These are phyloP conservation scores for Camillea tinctor DNA, from an alignment of 2,329 filamentous ascomycete species.

Conservation along the genomic window DNA sequence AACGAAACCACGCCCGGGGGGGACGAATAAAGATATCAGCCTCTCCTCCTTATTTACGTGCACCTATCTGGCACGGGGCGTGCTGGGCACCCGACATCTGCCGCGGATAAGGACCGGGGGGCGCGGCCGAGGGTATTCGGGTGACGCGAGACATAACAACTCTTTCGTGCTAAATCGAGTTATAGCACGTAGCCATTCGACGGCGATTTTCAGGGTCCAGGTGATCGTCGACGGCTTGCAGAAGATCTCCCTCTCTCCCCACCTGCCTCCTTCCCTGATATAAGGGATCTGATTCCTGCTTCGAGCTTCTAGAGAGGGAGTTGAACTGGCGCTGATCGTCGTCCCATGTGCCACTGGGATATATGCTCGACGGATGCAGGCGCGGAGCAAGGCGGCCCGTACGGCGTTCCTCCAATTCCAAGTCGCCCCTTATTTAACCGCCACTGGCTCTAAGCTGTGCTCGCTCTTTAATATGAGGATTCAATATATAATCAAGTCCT, in stretches of 20 bases:
- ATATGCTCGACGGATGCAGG: not conserved
- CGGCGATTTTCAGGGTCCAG: not conserved
- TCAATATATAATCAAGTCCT: not conserved
- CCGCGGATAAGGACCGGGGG: not conserved
- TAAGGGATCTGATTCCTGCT: not conserved
- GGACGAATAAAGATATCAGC: not conserved
- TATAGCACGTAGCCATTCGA: not conserved
- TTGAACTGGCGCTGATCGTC: not conserved
- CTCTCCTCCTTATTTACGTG: not conserved
- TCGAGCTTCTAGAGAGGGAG: not conserved
- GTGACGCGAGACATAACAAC: not conserved
- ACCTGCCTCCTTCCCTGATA: not conserved
- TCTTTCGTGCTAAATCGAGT: not conserved
- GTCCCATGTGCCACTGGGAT: not conserved
- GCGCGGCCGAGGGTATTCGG: not conserved
- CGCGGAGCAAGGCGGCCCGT: not conserved
- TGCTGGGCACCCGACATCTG: not conserved
- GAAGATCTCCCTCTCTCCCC: not conserved
- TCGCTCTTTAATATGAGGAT: not conserved
- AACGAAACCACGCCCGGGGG: not conserved
- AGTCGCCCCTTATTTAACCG: not conserved
- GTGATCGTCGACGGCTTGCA: not conserved
- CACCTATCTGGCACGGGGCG: not conserved
- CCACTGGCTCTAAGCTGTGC: not conserved
- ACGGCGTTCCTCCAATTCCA: not conserved